phyloP scores from a whole-genome alignment of 2,329 filamentous ascomycete species.

The Didymella pinodella region DNA sequence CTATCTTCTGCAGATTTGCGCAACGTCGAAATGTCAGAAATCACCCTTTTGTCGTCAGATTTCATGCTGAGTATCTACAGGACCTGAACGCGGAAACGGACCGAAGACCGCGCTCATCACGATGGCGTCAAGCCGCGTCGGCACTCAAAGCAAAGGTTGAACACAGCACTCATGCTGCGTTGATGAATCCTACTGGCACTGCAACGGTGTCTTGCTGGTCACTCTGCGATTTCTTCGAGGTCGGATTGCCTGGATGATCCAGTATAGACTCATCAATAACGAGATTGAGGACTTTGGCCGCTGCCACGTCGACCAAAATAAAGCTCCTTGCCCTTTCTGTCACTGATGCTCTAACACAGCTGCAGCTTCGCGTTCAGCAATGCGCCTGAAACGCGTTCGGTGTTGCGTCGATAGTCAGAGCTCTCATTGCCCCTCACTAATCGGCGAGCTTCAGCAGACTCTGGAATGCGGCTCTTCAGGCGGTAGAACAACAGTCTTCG shows the following conservation, averaged over 20 bases:
- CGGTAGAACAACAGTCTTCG: neutral
- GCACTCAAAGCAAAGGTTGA: neutral
- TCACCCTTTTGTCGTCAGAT: no score
- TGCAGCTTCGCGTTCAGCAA: neutral
- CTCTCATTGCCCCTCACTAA: slow-evolving; percentile 16
- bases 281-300: neutral
- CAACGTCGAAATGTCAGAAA: no score
- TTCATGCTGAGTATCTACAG: neutral
- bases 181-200: neutral
- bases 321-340: neutral
- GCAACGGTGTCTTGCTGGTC: neutral
- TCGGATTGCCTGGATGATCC: neutral
- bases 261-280: neutral
- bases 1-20: no score
- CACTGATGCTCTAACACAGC: neutral
- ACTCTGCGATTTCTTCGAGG: neutral
- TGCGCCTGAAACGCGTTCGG: slow-evolving; percentile 12
- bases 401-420: slow-evolving; percentile 10
- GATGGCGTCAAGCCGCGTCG: neutral
- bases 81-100: slow-evolving; percentile 1
- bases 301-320: neutral
- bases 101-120: neutral
- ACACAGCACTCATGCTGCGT: neutral
- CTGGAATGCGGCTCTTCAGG: slow-evolving; percentile 1
- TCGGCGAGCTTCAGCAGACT: slow-evolving; percentile 3